Evolutionary conservation across 805 yeast species (phyloP).

Genomic region (Candida cerambycidarum): DNA sequence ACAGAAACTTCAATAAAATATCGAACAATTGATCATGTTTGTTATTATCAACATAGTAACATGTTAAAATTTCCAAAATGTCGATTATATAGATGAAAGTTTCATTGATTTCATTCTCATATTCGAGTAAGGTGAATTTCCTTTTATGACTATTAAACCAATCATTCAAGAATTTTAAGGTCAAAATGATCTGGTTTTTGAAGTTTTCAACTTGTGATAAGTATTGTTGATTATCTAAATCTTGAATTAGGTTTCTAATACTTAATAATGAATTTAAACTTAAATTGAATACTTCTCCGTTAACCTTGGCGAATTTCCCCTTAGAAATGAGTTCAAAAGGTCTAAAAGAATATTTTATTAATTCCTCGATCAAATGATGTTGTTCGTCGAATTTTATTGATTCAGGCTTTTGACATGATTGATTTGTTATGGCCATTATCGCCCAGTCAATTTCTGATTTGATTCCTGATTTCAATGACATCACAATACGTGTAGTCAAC

Average conservation of each 20-base stretch:
- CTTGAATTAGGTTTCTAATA: constrained; percentile 81
- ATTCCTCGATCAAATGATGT: constrained; percentile 43
- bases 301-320: constrained; percentile 17
- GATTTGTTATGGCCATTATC: constrained; percentile 49
- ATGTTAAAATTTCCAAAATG: constrained; percentile 77
- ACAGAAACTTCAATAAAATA: constrained; percentile 51
- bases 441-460: constrained; percentile 74
- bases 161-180: constrained; percentile 39
- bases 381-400: constrained; percentile 46
- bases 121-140: constrained; percentile 19
- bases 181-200: constrained; percentile 44
- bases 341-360: constrained; percentile 34
- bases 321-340: constrained; percentile 29
- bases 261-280: constrained; percentile 56
- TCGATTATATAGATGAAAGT: constrained; percentile 69
- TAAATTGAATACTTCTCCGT: constrained; percentile 22
- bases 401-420: constrained; percentile 52
- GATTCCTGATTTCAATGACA: constrained; percentile 68
- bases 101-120: constrained; percentile 49
- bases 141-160: constrained; percentile 24
- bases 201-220: constrained; percentile 56
- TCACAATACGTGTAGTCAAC: constrained; percentile 60
- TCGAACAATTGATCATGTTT: constrained; percentile 68
- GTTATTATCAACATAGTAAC: constrained; percentile 75
- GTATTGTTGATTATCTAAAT: constrained; percentile 76